These are phyloP conservation scores for Neofusicoccum kwambonambiense DNA, from an alignment of 2,329 filamentous ascomycete genomes.

Conservation along the genomic window DNA sequence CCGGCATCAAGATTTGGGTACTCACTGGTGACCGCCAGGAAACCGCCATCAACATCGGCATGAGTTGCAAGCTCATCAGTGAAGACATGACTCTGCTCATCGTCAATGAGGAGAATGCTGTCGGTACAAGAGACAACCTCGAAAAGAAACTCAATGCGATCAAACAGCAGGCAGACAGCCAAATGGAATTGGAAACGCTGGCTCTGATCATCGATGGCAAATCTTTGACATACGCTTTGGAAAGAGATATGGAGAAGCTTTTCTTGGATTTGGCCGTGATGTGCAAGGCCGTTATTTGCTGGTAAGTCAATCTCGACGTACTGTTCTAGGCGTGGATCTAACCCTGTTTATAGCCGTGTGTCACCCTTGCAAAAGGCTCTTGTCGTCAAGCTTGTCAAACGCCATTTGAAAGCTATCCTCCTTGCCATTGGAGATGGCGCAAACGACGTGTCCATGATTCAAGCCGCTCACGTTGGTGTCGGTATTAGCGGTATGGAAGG, in stretches of 20 bases:
- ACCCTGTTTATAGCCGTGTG: conserved; percentile 66
- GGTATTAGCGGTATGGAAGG: conserved; percentile 97
- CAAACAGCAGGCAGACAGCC: conserved; percentile 73
- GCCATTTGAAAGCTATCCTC: conserved; percentile 85
- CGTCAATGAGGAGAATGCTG: conserved; percentile 82
- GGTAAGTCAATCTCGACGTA: conserved; percentile 41
- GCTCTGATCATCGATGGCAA: conserved; percentile 96
- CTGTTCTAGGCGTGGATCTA: background rate
- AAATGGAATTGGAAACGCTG: conserved; percentile 78
- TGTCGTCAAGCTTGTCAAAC: conserved; percentile 97
- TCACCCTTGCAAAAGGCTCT: conserved; percentile 95
- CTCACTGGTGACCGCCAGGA: conserved; percentile 96
- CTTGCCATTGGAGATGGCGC: conserved; percentile 96
- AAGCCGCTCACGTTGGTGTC: conserved; percentile 95
- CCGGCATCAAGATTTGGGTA: conserved; percentile 98
- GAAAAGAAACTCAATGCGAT: conserved; percentile 93
- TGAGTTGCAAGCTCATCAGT: conserved; percentile 97
- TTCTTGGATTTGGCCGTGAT: conserved; percentile 91
- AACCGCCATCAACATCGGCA: conserved; percentile 98
- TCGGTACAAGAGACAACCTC: conserved; percentile 80
- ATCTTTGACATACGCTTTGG: conserved; percentile 87
- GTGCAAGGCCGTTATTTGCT: conserved; percentile 99
- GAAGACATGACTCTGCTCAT: conserved; percentile 99
- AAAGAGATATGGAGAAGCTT: conserved; percentile 88
- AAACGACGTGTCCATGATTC: conserved; percentile 99